Conservation (phyloP, 352 stramenopile species). For the Thalassiosira livingstoniorum region DNA sequence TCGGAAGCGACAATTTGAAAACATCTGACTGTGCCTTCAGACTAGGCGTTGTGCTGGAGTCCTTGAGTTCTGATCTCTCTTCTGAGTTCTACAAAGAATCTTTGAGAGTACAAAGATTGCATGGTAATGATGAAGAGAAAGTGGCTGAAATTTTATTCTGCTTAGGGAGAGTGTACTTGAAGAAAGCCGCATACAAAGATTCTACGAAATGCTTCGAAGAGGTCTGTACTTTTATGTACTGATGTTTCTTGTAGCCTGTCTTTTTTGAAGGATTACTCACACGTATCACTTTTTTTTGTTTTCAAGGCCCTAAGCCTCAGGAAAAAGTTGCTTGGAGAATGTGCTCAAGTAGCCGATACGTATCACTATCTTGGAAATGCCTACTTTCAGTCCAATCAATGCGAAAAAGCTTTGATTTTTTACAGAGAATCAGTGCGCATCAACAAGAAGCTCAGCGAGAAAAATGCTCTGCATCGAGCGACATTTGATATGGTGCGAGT, state of each 20-base stretch:
- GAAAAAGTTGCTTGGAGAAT: slow-evolving; percentile 57
- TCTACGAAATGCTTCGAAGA: slow-evolving; percentile 58
- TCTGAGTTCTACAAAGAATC: slow-evolving; percentile 68
- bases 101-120: slow-evolving; percentile 53
- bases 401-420: slow-evolving; percentile 68
- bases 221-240: slow-evolving; percentile 44
- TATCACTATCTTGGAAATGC: slow-evolving; percentile 64
- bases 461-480: slow-evolving; percentile 50
- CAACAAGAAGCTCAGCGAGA: slow-evolving; percentile 50
- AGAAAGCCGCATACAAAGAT: slow-evolving; percentile 31
- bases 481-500: slow-evolving; percentile 57
- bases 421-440: slow-evolving; percentile 62
- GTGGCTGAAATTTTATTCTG: slow-evolving; percentile 55
- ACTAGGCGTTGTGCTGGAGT: slow-evolving; percentile 56
- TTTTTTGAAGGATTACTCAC: neutral
- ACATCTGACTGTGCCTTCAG: slow-evolving; percentile 63
- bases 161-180: slow-evolving; percentile 44
- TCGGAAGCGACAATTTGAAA: slow-evolving; percentile 59
- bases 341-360: slow-evolving; percentile 51
- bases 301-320: slow-evolving; percentile 48
- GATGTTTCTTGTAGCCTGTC: neutral
- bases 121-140: slow-evolving; percentile 54
- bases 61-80: slow-evolving; percentile 48
- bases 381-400: slow-evolving; percentile 52
- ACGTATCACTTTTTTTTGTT: slow-evolving; percentile 1